Percentiles rank a stretch among this genome's conserved stretches.
These are phyloP conservation scores for Syzygium oleosum DNA, from an alignment of 345 rosid genomes.

Conservation along the genomic window DNA sequence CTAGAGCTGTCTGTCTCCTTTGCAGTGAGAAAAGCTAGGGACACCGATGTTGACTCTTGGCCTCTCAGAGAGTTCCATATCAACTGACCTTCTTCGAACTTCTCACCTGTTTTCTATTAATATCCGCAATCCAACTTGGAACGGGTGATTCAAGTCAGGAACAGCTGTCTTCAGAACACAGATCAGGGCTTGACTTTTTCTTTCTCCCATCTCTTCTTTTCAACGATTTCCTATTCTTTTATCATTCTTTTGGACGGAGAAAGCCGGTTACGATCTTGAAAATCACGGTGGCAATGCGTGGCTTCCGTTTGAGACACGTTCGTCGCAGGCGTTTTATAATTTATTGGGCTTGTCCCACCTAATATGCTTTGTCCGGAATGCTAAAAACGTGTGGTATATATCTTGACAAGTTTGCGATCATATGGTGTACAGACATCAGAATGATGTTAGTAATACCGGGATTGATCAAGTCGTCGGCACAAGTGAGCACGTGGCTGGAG, in stretches of 20 bases:
- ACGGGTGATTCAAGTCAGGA: background rate
- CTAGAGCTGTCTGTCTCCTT: background rate
- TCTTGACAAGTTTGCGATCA: background rate
- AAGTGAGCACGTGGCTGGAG: too few species aligned
- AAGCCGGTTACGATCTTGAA: background rate
- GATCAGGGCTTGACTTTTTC: background rate
- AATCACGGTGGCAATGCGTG: background rate
- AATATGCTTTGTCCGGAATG: background rate
- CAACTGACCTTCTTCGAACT: background rate
- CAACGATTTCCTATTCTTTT: too few species aligned
- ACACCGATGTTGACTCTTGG: background rate
- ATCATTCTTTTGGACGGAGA: background rate
- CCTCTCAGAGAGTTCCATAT: background rate
- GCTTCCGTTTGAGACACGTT: background rate
- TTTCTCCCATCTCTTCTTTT: background rate
- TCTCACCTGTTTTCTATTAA: background rate
- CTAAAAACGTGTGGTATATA: background rate
- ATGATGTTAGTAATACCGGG: background rate
- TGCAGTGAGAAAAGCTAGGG: background rate
- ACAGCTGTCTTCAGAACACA: background rate
- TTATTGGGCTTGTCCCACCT: background rate
- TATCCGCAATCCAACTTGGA: background rate
- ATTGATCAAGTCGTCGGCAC: background rate
- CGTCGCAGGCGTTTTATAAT: background rate
- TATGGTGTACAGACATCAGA: background rate